phyloP scores from a whole-genome alignment of 2,329 filamentous ascomycete species.

The Pezicula radicicola region DNA sequence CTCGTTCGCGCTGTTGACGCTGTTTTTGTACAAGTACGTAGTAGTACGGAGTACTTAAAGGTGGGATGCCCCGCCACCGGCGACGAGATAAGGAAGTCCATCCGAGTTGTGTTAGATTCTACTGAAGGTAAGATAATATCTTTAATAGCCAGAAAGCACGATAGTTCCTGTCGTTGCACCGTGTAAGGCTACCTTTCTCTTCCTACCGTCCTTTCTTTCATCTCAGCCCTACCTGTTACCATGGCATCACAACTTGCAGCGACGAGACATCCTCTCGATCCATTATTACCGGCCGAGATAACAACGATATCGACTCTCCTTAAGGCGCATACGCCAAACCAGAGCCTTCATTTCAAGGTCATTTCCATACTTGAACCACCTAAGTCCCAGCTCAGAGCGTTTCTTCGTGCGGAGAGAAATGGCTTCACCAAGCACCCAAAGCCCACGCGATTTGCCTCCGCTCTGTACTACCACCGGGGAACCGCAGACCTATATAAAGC shows the following conservation, averaged over 20 bases:
- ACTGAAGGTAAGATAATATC: too few species aligned
- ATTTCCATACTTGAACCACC: constrained; percentile 20
- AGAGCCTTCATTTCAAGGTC: constrained; percentile 21
- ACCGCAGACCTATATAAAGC: constrained; percentile 17
- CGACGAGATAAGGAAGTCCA: too few species aligned
- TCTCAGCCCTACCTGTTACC: background rate
- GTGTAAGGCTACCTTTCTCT: too few species aligned
- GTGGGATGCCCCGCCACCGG: too few species aligned
- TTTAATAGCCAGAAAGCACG: too few species aligned
- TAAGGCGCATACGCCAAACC: constrained; percentile 9
- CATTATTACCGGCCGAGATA: constrained; percentile 17
- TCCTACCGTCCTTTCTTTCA: too few species aligned
- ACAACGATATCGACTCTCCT: constrained; percentile 13
- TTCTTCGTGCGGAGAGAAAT: constrained; percentile 16
- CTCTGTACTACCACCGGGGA: constrained; percentile 19
- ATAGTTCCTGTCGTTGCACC: too few species aligned
- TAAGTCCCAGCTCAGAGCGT: constrained; percentile 14
- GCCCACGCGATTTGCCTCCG: constrained; percentile 12
- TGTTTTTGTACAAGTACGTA: too few species aligned
- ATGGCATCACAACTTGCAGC: background rate
- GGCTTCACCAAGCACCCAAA: background rate
- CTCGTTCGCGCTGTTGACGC: too few species aligned
- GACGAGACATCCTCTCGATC: constrained; percentile 17
- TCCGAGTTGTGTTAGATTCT: too few species aligned
- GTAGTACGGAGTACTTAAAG: too few species aligned